Conservation (phyloP, 148 eudicot genomes). For the Amaranthus cruentus region DNA sequence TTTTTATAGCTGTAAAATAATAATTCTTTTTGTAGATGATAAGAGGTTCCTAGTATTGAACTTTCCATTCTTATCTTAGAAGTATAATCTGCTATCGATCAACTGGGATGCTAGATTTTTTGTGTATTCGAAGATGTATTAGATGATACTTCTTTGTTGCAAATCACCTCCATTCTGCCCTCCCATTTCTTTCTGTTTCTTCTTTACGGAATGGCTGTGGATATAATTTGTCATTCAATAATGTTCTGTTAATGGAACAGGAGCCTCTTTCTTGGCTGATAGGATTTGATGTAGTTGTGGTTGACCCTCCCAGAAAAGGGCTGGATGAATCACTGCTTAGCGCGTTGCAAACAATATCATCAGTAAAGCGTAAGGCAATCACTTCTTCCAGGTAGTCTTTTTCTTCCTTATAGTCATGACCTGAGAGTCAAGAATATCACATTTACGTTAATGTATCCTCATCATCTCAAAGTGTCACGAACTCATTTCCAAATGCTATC, state of each 20-base stretch:
- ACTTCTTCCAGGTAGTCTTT: conserved; percentile 41
- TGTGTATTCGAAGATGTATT: background rate
- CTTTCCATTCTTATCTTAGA: too few relatives aligned
- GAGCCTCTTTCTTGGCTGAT: conserved; percentile 87
- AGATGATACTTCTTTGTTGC: background rate
- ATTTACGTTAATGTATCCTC: background rate
- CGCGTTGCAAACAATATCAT: conserved; percentile 47
- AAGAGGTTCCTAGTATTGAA: too few relatives aligned
- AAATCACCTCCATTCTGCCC: background rate
- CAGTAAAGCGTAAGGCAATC: conserved; percentile 43
- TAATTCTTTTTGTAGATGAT: too few relatives aligned
- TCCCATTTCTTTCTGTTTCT: background rate
- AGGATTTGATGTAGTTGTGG: conserved; percentile 89
- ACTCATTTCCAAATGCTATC: conserved; percentile 1
- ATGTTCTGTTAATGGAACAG: conserved; percentile 32
- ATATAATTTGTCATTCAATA: conserved; percentile 3
- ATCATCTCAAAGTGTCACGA: background rate
- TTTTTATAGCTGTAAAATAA: too few relatives aligned
- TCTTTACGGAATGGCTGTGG: background rate
- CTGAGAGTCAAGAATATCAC: background rate
- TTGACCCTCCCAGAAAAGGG: conserved; percentile 99
- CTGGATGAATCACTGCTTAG: conserved; percentile 62
- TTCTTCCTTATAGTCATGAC: conserved; percentile 11
- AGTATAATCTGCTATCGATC: too few relatives aligned
- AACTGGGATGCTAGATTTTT: too few relatives aligned